Conservation (phyloP, 768 basidiomycete species). For the Tulasnella sp. region DNA sequence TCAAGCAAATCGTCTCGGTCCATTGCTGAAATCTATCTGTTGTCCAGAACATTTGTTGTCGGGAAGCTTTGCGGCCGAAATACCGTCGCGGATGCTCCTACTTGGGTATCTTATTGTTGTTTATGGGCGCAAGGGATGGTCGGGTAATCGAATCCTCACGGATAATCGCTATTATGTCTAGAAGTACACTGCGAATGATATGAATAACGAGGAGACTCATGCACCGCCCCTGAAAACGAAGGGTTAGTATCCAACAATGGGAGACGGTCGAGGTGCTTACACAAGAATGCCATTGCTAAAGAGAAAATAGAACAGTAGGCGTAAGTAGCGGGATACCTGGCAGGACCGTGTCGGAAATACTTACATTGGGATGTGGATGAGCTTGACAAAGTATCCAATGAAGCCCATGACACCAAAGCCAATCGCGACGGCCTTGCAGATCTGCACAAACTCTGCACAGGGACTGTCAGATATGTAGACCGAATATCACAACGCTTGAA, state of each 20-base stretch:
- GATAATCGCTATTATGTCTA: no score
- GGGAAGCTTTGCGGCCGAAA: no score
- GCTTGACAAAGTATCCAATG: slow-evolving; percentile 97
- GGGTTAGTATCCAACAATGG: background rate
- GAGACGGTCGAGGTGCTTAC: background rate
- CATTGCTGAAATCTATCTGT: no score
- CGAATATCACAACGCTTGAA: slow-evolving; percentile 7
- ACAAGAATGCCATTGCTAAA: slow-evolving; percentile 12
- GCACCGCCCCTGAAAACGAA: slow-evolving; percentile 1
- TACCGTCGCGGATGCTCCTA: no score
- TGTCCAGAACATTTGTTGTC: no score
- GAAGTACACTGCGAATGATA: no score
- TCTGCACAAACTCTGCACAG: slow-evolving; percentile 74
- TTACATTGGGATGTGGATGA: slow-evolving; percentile 97
- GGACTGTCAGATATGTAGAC: background rate
- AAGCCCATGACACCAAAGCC: slow-evolving; percentile 99
- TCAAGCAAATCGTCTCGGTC: no score
- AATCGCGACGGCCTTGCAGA: slow-evolving; percentile 91
- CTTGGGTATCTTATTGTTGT: no score
- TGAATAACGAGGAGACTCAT: no score
- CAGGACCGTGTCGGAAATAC: slow-evolving; percentile 27
- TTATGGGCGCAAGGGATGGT: no score
- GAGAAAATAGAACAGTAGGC: background rate
- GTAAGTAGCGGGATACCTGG: background rate
- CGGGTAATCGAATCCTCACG: no score